Evolutionary conservation across 305 asterid species (phyloP), one percentile per base, ranked within the genome.

Genomic region (Euphrasia arctica): DNA sequence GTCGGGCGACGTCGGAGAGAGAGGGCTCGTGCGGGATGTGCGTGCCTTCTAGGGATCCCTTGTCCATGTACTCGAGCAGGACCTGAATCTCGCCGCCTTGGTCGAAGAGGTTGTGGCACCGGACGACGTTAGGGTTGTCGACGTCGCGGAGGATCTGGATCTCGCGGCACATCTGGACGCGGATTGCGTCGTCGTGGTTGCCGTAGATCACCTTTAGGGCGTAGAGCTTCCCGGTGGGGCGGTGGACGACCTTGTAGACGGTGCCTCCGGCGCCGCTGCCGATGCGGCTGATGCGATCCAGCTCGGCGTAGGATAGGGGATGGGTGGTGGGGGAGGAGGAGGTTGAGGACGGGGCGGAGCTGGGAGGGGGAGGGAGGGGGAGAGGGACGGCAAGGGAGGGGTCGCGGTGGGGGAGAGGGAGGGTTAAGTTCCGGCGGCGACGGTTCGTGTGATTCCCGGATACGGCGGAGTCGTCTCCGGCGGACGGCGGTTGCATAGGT

Each of bases 121-220:
- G 74, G 4, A 92, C 98, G 7, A 92, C 82, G 83, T 82, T 87
- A 5, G 87, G 88, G 81, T 92, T 72, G 76, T 85, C 87, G 6
- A 92, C 97, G 58, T 83, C 96, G 29, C 96, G 90, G 57, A 92
- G 93, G 83, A 92, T 92, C 89, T 85, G 82, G 80, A 92, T 89
- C 73, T 89, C 96, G 18, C 97, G 96, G 80, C 89, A 75, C 80
- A 92, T 87, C 86, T 87, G 95, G 27, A 70, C 74, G 36, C 93
- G 93, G 11, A 84, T 81, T 43, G 83, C 77, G 72, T 89, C 96
- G 0, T 92, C 97, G 77, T 84, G 91, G 88, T 85, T 74, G 58
- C 96, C 96, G 74, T 85, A 74, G 60, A 92, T 89, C 34, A 87
- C 95, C 47, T 92, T 92, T 5, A 92, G 96, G 1, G 97, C 97